A percentile compares a stretch with the other conserved stretches of the same genome.
These are phyloP conservation scores for Pochonia chlamydosporia DNA, from an alignment of 2,329 filamentous ascomycete genomes.

Conservation along the genomic window DNA sequence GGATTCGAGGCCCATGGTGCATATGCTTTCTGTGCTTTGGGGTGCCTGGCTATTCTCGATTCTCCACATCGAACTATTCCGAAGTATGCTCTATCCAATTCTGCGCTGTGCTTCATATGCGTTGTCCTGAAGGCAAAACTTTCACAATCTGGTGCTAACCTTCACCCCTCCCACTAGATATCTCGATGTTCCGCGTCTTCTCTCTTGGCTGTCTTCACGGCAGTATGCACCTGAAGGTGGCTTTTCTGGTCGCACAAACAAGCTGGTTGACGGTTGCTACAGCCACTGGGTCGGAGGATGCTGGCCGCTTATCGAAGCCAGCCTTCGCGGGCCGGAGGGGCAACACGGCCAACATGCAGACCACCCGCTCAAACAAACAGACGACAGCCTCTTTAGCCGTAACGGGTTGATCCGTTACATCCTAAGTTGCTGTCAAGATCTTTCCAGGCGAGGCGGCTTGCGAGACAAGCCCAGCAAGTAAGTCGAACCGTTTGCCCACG, in stretches of 20 bases:
- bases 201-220: conserved; percentile 83
- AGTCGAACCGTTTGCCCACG: conserved; percentile 33
- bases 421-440: conserved; percentile 78
- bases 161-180: conserved; percentile 41
- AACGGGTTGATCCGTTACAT: conserved; percentile 87
- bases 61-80: conserved; percentile 69
- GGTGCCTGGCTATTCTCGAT: conserved; percentile 80
- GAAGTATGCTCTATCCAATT: conserved; percentile 48
- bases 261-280: conserved; percentile 96
- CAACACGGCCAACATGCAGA: conserved; percentile 21
- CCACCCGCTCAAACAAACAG: conserved; percentile 22
- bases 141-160: conserved; percentile 24
- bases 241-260: conserved; percentile 91
- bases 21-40: conserved; percentile 92
- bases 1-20: conserved; percentile 91
- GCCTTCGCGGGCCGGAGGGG: conserved; percentile 50
- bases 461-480: conserved; percentile 91
- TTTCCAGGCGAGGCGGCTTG: conserved; percentile 66
- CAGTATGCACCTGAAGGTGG: conserved; percentile 91
- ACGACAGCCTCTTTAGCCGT: conserved; percentile 64
- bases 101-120: too few relatives aligned
- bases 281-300: conserved; percentile 96
- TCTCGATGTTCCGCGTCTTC: conserved; percentile 69
- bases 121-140: too few relatives aligned
- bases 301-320: conserved; percentile 85